Base-by-base conservation (phyloP, 2,329 filamentous ascomycete genomes). In the Karstenula rhodostoma region DNA sequence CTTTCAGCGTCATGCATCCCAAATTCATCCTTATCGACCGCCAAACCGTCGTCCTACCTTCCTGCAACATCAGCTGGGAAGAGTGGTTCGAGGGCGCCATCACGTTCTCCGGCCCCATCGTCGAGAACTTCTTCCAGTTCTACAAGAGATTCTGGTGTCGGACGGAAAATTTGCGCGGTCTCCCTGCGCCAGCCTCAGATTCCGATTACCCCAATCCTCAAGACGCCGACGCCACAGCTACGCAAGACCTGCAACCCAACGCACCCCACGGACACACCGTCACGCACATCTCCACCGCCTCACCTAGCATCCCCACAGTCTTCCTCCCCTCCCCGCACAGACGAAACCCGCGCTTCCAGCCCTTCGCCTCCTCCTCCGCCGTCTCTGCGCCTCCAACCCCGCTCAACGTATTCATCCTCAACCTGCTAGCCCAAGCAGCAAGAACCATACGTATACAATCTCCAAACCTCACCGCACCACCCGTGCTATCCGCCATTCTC, bases 11-110 rank as follows among this genome's bases (percentile, higher is more conserved):
- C n/a, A 91, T 95, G 87, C 92, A 96, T 72, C 90, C 92, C 0
- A 96, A 96, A 70, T 94, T 92, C 67, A 83, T 94, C 40, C 83
- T 95, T 15, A 77, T 94, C 1, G 92, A 96, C 73, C 84, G 89
- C 0, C 75, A 81, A 33, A 82, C 79, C 2, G 90, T 90, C 0
- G 89, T 90, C 68, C 76, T 95, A 10, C 92, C 92, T 0, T 93
- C 90, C 68, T 94, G 91, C 76, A 96, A 96, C 68, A 87, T 96
- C 4, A 93, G 90, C 70, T 95, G 90, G 90, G 92, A 95, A 76
- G 78, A 87, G n/a, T 96, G 92, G 92, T 89, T 94, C 27, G 92
- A 96, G 74, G 90, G 89, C 0, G 92, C 89, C 58, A 79, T 94
- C 3, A 86, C 88, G 57, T 77, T 94, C 12, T 81, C 82, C 7